Conservation (phyloP, 306 rosid genomes). For the Vachellia collinsii region DNA sequence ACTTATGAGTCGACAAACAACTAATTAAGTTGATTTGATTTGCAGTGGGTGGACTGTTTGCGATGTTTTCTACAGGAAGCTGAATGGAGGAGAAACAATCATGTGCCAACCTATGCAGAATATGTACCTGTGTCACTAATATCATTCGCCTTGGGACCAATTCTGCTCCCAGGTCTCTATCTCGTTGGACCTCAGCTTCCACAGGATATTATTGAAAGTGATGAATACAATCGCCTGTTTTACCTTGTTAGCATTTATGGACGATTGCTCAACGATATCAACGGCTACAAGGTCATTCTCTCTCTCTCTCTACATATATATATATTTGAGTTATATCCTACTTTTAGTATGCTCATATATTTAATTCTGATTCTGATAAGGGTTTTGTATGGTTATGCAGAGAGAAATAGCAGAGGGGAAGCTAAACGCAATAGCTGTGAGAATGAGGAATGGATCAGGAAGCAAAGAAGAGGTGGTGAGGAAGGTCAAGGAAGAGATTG, state of each 20-base stretch:
- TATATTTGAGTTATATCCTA: too few relatives aligned
- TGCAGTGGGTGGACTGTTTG: constrained; percentile 56
- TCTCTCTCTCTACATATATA: too few relatives aligned
- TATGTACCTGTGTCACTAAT: constrained; percentile 43
- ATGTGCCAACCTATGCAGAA: constrained; percentile 51
- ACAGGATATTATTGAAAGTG: constrained; percentile 31
- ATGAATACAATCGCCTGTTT: constrained; percentile 43
- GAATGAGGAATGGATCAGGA: constrained; percentile 34
- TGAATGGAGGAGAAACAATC: constrained; percentile 48
- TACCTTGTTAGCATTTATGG: constrained; percentile 48
- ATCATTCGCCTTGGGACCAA: constrained; percentile 58
- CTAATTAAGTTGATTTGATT: background rate
- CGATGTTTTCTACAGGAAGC: constrained; percentile 51
- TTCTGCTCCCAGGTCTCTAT: constrained; percentile 54
- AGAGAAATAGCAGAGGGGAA: constrained; percentile 61
- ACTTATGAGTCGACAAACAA: too few relatives aligned
- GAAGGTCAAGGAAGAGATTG: constrained; percentile 34
- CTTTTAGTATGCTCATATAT: too few relatives aligned
- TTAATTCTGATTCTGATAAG: background rate
- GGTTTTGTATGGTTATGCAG: constrained; percentile 22
- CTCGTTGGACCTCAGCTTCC: constrained; percentile 59
- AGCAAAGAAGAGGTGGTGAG: constrained; percentile 41
- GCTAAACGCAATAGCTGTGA: constrained; percentile 46
- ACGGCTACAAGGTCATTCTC: constrained; percentile 43
- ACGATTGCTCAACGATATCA: constrained; percentile 60